Evolutionary conservation across 495 filamentous ascomycete species (phyloP).

Genomic region (Daldinia concentrica): DNA sequence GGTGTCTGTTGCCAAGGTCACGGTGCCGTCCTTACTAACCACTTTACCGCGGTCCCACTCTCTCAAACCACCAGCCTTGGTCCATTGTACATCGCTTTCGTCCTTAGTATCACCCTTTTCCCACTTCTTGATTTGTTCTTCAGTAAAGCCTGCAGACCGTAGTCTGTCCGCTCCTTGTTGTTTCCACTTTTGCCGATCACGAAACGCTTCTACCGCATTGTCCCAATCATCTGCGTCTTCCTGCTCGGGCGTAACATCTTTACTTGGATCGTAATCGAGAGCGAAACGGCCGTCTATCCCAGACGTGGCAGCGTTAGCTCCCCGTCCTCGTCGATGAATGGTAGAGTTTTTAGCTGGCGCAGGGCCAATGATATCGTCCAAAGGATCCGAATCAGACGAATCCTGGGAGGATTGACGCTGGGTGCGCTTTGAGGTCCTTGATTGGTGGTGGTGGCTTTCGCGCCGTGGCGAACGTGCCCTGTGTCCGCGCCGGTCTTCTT

Average conservation of each 20-base stretch:
- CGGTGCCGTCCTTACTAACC: slow-evolving; percentile 66
- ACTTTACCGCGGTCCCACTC: slow-evolving; percentile 94
- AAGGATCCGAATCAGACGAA: slow-evolving; percentile 73
- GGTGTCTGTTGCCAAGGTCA: slow-evolving; percentile 3
- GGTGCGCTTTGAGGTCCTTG: slow-evolving; percentile 17
- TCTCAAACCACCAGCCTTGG: slow-evolving; percentile 77
- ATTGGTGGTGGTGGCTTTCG: slow-evolving; percentile 19
- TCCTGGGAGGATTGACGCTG: slow-evolving; percentile 20
- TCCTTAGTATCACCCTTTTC: slow-evolving; percentile 72
- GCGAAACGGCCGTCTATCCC: slow-evolving; percentile 85
- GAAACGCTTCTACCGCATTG: slow-evolving; percentile 77
- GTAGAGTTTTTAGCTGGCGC: slow-evolving; percentile 64
- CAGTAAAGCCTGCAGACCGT: slow-evolving; percentile 79
- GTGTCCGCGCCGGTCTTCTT: slow-evolving; percentile 40
- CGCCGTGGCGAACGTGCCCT: slow-evolving; percentile 46
- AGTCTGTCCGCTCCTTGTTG: slow-evolving; percentile 79
- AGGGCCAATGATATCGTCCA: slow-evolving; percentile 84
- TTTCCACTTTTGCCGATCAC: slow-evolving; percentile 86
- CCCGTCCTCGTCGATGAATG: slow-evolving; percentile 79
- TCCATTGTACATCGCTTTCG: slow-evolving; percentile 80
- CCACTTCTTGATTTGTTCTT: slow-evolving; percentile 80
- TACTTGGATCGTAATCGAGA: slow-evolving; percentile 75
- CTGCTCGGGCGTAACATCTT: slow-evolving; percentile 71
- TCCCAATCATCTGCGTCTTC: slow-evolving; percentile 78
- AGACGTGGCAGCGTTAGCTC: slow-evolving; percentile 63